These are phyloP conservation scores for Dalbergia cultrata DNA, from an alignment of 306 rosid species.

Conservation along the genomic window DNA sequence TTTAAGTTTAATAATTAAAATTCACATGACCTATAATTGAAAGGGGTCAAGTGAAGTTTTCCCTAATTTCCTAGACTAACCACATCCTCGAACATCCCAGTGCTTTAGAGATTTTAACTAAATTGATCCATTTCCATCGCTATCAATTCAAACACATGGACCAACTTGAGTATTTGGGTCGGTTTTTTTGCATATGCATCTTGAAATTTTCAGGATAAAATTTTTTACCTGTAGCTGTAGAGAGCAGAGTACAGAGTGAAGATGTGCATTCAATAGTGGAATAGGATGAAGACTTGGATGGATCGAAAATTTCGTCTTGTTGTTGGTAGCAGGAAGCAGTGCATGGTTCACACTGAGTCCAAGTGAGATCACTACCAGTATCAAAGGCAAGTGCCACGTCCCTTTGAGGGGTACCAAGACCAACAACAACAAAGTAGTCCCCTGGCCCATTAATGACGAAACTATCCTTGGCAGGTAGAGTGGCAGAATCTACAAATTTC, in stretches of 20 bases:
- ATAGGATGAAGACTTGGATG: conserved; percentile 56
- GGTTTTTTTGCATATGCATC: too few relatives aligned
- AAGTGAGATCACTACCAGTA: conserved; percentile 76
- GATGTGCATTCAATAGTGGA: conserved; percentile 63
- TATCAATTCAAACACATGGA: too few relatives aligned
- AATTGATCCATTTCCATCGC: too few relatives aligned
- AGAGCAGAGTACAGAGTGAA: conserved; percentile 52
- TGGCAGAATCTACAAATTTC: conserved; percentile 2
- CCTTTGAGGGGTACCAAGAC: conserved; percentile 68
- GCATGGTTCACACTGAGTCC: conserved; percentile 89
- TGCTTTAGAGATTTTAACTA: too few relatives aligned
- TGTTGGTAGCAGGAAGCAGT: conserved; percentile 61
- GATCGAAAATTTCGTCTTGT: conserved; percentile 58
- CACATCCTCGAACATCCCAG: too few relatives aligned
- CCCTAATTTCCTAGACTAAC: too few relatives aligned
- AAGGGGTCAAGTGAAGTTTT: too few relatives aligned
- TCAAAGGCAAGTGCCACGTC: conserved; percentile 68
- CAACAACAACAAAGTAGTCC: conserved; percentile 70
- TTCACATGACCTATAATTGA: too few relatives aligned
- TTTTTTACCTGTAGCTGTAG: conserved; percentile 58
- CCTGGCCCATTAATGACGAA: conserved; percentile 53
- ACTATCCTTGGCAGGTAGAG: conserved; percentile 66
- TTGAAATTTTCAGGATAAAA: too few relatives aligned
- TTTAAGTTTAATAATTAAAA: too few relatives aligned
- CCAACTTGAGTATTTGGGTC: too few relatives aligned